Base-by-base conservation (phyloP, 768 basidiomycete genomes). In the Serendipita sp. region DNA sequence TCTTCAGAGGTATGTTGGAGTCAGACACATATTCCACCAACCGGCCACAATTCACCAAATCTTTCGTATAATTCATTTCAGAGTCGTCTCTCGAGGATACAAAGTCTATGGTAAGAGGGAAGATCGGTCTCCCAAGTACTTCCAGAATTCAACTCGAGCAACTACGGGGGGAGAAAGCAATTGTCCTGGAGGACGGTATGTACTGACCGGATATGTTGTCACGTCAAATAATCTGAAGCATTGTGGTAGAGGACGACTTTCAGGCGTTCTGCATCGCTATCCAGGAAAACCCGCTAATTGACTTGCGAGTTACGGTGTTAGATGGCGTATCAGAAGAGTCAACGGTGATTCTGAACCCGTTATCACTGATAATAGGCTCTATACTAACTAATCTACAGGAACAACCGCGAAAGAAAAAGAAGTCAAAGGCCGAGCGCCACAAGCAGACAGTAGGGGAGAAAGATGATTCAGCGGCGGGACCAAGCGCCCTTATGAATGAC, bases 181-280 rank as follows among this genome's bases (percentile, higher is more conserved):
- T 89, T 24, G 85, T 86, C 69, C 75, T 91, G n/a, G 87, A 87
- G 38, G 88, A 90, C 69, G 85, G 89, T 88, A 20, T 62, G 42
- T 48, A 50, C 63, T 14, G 60, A 63, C 42, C 24, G 61, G 43
- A 65, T 9, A 33, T 30, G 22, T 38, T 16, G 41, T 42, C 3
- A 31, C 16, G 28, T 43, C n/a, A 56, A 34, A 61, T 43, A 22
- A 20, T 56, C 16, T 38, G 38, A 50, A 50, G 20, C 5, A 7
- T 17, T 43, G 62, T 42, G 43, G 22, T 65, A 90, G 88, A 88
- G 45, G 88, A 85, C 42, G 88, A 90, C 71, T 90, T 88, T 65
- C 83, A 84, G 61, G 87, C 86, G 1, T 87, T 90, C 71, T 71
- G 74, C 63, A 73, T 78, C 14, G 71, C 79, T 41, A 75, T 81